Evolutionary conservation across 2,329 filamentous ascomycete genomes (phyloP).

Genomic region (Penicillium sp.): DNA sequence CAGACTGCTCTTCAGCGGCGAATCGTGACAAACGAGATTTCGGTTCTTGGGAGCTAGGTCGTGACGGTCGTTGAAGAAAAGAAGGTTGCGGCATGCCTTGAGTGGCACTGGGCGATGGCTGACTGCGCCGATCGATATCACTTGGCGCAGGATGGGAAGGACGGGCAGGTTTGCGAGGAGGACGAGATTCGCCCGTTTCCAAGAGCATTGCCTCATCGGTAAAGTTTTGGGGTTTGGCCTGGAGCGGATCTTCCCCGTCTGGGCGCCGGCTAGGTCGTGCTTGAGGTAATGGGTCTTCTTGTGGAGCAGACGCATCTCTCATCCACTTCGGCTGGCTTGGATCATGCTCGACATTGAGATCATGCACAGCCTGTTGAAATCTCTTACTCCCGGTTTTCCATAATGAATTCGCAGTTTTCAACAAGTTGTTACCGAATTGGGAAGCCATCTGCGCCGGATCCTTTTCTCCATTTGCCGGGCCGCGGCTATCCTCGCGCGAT

Average conservation of each 20-base stretch:
- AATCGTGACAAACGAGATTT: constrained; percentile 64
- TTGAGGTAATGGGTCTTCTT: constrained; percentile 18
- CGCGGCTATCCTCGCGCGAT: constrained; percentile 28
- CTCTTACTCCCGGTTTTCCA: constrained; percentile 96
- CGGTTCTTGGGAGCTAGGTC: constrained; percentile 45
- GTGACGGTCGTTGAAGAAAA: constrained; percentile 50
- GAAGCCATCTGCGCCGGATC: constrained; percentile 77
- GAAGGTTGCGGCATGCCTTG: constrained; percentile 38
- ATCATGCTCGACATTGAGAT: constrained; percentile 69
- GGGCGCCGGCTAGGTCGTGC: constrained; percentile 15
- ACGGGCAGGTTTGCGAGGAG: constrained; percentile 25
- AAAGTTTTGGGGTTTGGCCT: constrained; percentile 25
- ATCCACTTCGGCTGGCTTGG: constrained; percentile 90
- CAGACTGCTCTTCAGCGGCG: constrained; percentile 69
- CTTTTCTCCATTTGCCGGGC: constrained; percentile 51
- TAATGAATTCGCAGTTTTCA: constrained; percentile 89
- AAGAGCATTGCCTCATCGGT: constrained; percentile 55
- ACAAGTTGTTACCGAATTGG: constrained; percentile 72
- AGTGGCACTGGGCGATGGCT: constrained; percentile 20
- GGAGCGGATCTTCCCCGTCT: constrained; percentile 19
- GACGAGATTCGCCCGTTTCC: constrained; percentile 28
- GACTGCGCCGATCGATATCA: constrained; percentile 18
- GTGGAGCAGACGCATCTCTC: constrained; percentile 56
- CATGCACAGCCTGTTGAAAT: constrained; percentile 83
- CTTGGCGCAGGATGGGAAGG: constrained; percentile 18